Conservation (phyloP, 2,329 filamentous ascomycete species). For the Venturia asperata region DNA sequence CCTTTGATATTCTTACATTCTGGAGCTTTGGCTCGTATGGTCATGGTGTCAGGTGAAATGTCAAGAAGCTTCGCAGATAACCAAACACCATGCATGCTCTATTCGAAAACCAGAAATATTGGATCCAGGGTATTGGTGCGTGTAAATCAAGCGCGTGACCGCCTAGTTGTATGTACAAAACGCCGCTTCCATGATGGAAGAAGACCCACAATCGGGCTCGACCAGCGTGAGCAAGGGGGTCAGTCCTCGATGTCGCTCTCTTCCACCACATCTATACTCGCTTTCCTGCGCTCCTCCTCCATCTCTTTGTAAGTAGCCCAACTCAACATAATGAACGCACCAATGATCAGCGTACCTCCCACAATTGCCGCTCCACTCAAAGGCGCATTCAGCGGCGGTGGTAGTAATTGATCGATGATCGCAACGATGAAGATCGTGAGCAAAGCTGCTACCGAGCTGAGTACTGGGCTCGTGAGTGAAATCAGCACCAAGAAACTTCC, state of each 20-base stretch:
- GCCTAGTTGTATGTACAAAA: neutral
- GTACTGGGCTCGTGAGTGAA: conserved; percentile 67
- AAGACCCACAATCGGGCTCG: neutral
- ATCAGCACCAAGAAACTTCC: conserved; percentile 21
- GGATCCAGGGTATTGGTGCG: neutral
- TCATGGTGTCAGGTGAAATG: too few species aligned
- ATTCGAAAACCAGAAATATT: neutral
- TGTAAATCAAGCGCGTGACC: neutral
- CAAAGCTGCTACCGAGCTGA: conserved; percentile 85
- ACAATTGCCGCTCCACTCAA: conserved; percentile 67
- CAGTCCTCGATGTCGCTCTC: conserved; percentile 37
- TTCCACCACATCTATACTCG: conserved; percentile 33
- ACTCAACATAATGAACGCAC: conserved; percentile 77
- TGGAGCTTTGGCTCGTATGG: too few species aligned
- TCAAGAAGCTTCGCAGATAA: too few species aligned
- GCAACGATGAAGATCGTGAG: conserved; percentile 97
- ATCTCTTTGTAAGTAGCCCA: conserved; percentile 94
- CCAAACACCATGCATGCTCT: neutral
- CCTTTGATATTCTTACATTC: too few species aligned
- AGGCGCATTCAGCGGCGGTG: conserved; percentile 58
- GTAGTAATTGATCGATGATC: conserved; percentile 79
- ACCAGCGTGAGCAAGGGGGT: neutral
- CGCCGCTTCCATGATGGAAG: neutral
- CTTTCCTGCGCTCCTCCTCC: conserved; percentile 66
- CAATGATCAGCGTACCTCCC: conserved; percentile 81